phyloP scores from a whole-genome alignment of 2,329 filamentous ascomycete species.

The Coniella lustricola region DNA sequence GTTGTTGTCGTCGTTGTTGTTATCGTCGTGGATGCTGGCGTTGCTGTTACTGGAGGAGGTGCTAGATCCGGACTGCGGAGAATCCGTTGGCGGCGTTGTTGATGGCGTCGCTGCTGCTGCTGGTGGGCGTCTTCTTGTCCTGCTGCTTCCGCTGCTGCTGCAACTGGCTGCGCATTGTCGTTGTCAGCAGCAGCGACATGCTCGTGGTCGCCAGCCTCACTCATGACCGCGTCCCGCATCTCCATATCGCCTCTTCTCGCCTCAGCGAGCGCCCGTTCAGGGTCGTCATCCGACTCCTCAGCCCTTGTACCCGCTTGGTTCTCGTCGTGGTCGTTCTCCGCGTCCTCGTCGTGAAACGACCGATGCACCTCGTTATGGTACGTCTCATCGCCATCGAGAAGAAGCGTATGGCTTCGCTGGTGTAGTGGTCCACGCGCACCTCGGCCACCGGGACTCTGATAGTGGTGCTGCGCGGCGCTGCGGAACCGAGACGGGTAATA shows the following conservation, averaged over 20 bases:
- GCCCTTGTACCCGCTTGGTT: too few species aligned
- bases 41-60: background rate
- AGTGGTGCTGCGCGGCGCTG: background rate
- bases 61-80: constrained; percentile 1
- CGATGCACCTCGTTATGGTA: constrained; percentile 14
- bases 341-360: background rate
- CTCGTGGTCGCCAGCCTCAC: background rate
- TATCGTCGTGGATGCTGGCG: background rate
- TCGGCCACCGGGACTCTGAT: background rate
- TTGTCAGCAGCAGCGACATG: background rate
- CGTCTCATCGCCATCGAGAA: background rate
- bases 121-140: background rate
- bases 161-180: background rate
- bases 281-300: background rate
- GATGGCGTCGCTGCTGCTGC: background rate
- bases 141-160: background rate
- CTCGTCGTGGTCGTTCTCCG: too few species aligned
- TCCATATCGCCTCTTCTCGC: background rate
- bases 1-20: background rate
- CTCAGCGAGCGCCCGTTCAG: background rate
- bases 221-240: constrained; percentile 10
- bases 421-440: constrained; percentile 2
- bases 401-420: background rate
- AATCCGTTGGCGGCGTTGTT: background rate
- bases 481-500: constrained; percentile 13